phyloP scores from a whole-genome alignment of 768 basidiomycete genomes.

The Kwoniella dejecticola region DNA sequence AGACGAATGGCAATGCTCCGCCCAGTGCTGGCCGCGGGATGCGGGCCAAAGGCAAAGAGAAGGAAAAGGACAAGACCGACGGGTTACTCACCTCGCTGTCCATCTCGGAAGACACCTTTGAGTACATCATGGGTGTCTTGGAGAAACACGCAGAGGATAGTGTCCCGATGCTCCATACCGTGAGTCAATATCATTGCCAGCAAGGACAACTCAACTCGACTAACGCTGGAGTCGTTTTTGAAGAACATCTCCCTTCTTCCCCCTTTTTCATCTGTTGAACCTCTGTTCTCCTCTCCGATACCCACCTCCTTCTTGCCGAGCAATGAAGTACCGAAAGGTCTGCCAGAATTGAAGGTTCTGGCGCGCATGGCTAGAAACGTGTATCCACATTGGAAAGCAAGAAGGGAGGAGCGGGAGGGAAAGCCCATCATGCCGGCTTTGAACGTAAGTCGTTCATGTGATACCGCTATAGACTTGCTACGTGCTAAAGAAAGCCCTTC shows the following conservation, averaged over 20 bases:
- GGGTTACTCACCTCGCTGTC: constrained; percentile 58
- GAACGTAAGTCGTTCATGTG: constrained; percentile 65
- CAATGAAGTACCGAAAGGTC: constrained; percentile 68
- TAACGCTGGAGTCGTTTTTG: constrained; percentile 15
- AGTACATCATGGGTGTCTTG: constrained; percentile 90
- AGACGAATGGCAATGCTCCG: constrained; percentile 53
- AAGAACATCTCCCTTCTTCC: constrained; percentile 56
- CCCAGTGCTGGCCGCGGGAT: constrained; percentile 40
- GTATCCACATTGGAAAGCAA: constrained; percentile 88
- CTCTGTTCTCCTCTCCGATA: constrained; percentile 66
- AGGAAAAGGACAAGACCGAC: constrained; percentile 79
- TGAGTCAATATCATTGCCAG: constrained; percentile 57
- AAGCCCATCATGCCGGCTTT: constrained; percentile 82
- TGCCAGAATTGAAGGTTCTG: constrained; percentile 68
- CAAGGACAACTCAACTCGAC: background rate
- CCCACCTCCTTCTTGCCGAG: constrained; percentile 69
- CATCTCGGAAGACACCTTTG: constrained; percentile 89
- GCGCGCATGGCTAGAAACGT: constrained; percentile 69
- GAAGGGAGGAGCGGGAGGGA: constrained; percentile 76
- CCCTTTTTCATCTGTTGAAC: constrained; percentile 60
- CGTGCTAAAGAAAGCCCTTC: too few species aligned
- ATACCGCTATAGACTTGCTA: background rate
- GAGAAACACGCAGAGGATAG: constrained; percentile 89
- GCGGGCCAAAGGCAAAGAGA: constrained; percentile 66
- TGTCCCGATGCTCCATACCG: constrained; percentile 85